A percentile compares a stretch with the other conserved stretches of the same genome.
phyloP scores from a whole-genome alignment of 1,139 yeast genomes.

The Zygoascus meyerae region DNA sequence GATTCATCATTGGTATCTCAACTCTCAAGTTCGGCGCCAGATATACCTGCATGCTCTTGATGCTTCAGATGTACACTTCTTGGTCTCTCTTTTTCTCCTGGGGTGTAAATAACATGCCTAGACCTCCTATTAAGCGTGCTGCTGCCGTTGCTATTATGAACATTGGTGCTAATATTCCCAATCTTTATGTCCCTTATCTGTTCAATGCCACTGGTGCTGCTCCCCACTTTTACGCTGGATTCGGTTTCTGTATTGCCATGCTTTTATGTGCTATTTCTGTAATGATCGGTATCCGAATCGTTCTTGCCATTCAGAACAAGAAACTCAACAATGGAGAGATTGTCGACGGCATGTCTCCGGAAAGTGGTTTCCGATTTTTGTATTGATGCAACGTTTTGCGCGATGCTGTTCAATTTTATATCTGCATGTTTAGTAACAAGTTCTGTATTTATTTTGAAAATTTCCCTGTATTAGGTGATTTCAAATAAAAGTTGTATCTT shows the following conservation, averaged over 20 bases:
- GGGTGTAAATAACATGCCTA: slow-evolving; percentile 48
- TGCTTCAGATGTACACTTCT: slow-evolving; percentile 55
- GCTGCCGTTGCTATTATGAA: slow-evolving; percentile 30
- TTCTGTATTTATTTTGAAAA: too few species aligned
- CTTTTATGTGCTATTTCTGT: slow-evolving; percentile 18
- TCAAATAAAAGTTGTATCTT: too few species aligned
- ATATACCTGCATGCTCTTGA: slow-evolving; percentile 51
- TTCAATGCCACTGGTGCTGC: slow-evolving; percentile 22
- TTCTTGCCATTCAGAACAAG: slow-evolving; percentile 20
- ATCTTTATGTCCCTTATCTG: slow-evolving; percentile 25
- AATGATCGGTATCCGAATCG: slow-evolving; percentile 17
- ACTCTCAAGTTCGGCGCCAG: slow-evolving; percentile 54
- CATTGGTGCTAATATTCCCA: slow-evolving; percentile 27
- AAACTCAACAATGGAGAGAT: slow-evolving; percentile 24
- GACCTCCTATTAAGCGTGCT: slow-evolving; percentile 50
- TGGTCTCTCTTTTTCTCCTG: slow-evolving; percentile 52
- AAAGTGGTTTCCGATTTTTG: slow-evolving; percentile 25
- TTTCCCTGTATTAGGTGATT: too few species aligned
- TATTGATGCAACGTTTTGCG: slow-evolving; percentile 5
- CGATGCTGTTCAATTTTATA: too few species aligned
- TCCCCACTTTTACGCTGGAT: slow-evolving; percentile 28
- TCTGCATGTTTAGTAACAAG: too few species aligned
- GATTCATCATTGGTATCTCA: slow-evolving; percentile 51
- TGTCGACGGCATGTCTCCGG: slow-evolving; percentile 28
- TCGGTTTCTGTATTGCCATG: slow-evolving; percentile 24